Conservation (phyloP, 2,329 filamentous ascomycete species). For the Fusarium sarcochroum region DNA sequence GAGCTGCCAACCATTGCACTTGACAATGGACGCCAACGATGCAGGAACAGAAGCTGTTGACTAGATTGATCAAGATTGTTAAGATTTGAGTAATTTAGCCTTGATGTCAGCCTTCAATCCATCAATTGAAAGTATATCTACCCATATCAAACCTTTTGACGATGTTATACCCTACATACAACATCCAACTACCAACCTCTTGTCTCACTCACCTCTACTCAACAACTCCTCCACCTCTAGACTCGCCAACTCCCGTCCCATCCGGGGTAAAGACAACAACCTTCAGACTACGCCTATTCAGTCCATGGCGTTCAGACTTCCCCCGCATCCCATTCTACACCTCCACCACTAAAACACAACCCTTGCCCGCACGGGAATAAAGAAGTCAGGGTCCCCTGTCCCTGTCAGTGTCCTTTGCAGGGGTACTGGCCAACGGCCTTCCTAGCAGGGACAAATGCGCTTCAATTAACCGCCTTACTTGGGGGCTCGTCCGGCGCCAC, state of each 20-base stretch:
- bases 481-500: constrained; percentile 35
- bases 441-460: constrained; percentile 36
- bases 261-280: constrained; percentile 31
- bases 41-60: constrained; percentile 32
- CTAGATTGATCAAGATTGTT: not conserved
- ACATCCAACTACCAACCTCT: constrained; percentile 1
- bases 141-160: not conserved
- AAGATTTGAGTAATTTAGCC: not conserved
- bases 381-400: constrained; percentile 3
- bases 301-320: constrained; percentile 35
- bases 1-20: constrained; percentile 23
- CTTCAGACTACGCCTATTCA: not conserved
- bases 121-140: not conserved
- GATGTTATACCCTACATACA: not conserved
- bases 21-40: constrained; percentile 20
- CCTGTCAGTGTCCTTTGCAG: constrained; percentile 12
- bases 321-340: constrained; percentile 38
- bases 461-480: constrained; percentile 19
- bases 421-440: constrained; percentile 39
- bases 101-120: not conserved
- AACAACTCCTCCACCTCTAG: not conserved
- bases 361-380: constrained; percentile 33
- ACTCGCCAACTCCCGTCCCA: not conserved
- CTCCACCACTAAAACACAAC: constrained; percentile 12
- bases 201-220: not conserved